phyloP scores from a whole-genome alignment of 495 filamentous ascomycete genomes.

The Penicillium paradoxum region DNA sequence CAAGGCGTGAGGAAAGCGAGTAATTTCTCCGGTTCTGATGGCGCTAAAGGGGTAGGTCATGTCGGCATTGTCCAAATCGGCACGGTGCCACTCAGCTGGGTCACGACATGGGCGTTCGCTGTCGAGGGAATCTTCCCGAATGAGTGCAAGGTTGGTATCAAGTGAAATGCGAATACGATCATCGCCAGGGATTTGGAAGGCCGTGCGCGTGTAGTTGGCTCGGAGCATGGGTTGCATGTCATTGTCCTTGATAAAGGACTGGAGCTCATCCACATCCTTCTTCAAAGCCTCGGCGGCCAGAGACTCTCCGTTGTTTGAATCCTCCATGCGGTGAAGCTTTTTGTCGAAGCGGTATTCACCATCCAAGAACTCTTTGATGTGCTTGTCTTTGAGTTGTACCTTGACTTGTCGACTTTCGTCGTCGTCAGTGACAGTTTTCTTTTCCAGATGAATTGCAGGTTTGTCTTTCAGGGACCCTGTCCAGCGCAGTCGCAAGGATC shows the following conservation, averaged over 20 bases:
- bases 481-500: constrained; percentile 85
- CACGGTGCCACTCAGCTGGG: constrained; percentile 82
- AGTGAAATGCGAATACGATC: constrained; percentile 86
- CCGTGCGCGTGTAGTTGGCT: constrained; percentile 90
- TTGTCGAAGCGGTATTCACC: constrained; percentile 93
- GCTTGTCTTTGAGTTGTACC: constrained; percentile 88
- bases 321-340: constrained; percentile 71
- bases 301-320: constrained; percentile 61
- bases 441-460: constrained; percentile 78
- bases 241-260: constrained; percentile 71
- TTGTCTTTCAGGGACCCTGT: constrained; percentile 76
- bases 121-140: constrained; percentile 88
- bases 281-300: constrained; percentile 53
- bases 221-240: constrained; percentile 79
- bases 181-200: constrained; percentile 94
- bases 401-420: constrained; percentile 69
- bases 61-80: constrained; percentile 75
- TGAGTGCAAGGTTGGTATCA: constrained; percentile 87
- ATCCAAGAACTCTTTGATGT: constrained; percentile 80
- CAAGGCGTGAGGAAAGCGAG: constrained; percentile 84
- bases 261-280: constrained; percentile 68
- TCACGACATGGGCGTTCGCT: constrained; percentile 79
- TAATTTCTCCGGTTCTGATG: constrained; percentile 86
- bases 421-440: constrained; percentile 76
- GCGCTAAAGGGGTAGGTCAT: constrained; percentile 82